Evolutionary conservation across 108 stramenopile species (phyloP), one percentile per base, ranked within the genome.

Genomic region (Cyclotella cryptica): DNA sequence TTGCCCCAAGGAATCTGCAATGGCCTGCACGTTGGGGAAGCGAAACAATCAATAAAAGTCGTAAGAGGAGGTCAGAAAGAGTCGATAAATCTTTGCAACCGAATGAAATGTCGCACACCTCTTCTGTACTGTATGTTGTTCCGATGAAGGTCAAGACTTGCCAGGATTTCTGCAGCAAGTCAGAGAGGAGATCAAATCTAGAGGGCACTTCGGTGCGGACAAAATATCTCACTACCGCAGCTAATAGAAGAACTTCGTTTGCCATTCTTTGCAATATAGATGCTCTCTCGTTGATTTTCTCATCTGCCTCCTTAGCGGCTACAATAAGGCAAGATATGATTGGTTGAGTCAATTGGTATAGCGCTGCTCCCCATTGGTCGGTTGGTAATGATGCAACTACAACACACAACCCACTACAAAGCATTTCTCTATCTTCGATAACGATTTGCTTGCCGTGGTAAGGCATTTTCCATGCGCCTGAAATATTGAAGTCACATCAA

Each of bases 391-490:
- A 63, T 15, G 77, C 79, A 58, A 90, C 55, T 7, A 90, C 88
- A 49, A 73, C 60, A 66, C 86, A 86, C 27, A 90, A 79, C 18
- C 88, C 90, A 26, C 44, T 78, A 51, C 86, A 85, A 11, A 88
- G 55, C 8, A 54, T 57, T 69, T 84, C 74, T 45, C 90, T 73
- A 64, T 87, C 87, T 75, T 88, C 86, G 2, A 86, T 69, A 10
- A 53, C 62, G 18, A 90, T 62, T 26, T 74, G 43, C 5, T 53
- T 47, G 30, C 83, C 60, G 60, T 85, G 78, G 65, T 78, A 80
- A 13, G 86, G 79, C 15, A 77, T 69, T 43, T 83, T 85, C 47
- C 86, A 86, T 6, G 88, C 71, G 80, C 77, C 89, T 86, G n/a
- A 2, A 39, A 13, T 13, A n/a, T 39, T 39, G 75, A 29, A 72